A percentile compares a stretch with the other conserved stretches of the same genome.
Evolutionary conservation across 345 rosid genomes (phyloP).

Genomic region (Dimocarpus longan): DNA sequence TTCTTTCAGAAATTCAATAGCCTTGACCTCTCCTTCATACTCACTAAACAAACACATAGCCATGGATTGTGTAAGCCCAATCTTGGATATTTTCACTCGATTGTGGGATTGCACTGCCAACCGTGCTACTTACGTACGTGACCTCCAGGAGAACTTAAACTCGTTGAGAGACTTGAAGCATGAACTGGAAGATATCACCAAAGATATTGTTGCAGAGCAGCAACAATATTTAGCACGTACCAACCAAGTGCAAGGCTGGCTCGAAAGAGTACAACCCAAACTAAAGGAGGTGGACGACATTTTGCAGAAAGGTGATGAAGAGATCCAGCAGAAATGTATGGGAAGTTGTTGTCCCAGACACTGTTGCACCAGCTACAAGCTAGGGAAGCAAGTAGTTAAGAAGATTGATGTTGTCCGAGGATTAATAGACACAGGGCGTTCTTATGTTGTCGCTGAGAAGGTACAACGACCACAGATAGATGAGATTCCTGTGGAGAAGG

Average conservation of each 20-base stretch:
- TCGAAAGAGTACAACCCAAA: background rate
- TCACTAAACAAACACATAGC: background rate
- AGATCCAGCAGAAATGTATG: background rate
- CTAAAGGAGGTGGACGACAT: background rate
- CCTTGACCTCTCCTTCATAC: no score
- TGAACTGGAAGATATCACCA: no score
- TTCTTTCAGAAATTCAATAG: no score
- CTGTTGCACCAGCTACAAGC: background rate
- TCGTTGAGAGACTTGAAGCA: no score
- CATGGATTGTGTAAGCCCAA: no score
- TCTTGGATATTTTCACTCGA: background rate
- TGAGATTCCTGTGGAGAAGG: background rate
- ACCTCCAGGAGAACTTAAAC: background rate
- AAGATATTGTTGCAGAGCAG: no score
- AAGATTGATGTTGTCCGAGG: background rate
- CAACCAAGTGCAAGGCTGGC: conserved; percentile 5
- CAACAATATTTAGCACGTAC: background rate
- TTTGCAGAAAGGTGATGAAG: no score
- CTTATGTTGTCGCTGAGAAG: background rate
- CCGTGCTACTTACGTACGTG: background rate
- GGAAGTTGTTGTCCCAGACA: background rate
- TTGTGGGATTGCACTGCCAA: background rate
- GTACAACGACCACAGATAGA: background rate
- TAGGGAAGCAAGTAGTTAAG: background rate
- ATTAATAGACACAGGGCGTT: background rate